These are phyloP conservation scores for Rhizophora apiculata DNA, from an alignment of 345 rosid genomes.

Conservation along the genomic window DNA sequence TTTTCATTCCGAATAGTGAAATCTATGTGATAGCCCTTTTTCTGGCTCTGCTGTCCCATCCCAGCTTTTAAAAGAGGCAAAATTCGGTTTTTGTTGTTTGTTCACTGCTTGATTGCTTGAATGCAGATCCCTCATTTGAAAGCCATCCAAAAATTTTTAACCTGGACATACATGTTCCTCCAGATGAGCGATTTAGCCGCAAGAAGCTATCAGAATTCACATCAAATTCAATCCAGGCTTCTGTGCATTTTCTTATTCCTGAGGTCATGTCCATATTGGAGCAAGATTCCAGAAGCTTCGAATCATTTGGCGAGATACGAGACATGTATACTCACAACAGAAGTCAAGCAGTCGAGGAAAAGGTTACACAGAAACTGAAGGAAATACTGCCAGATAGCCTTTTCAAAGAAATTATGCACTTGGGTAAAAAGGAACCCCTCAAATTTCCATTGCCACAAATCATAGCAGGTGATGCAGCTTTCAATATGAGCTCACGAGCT, in stretches of 20 bases:
- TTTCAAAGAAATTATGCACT: conserved; percentile 19
- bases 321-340: conserved; percentile 37
- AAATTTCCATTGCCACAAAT: conserved; percentile 52
- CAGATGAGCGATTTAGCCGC: conserved; percentile 56
- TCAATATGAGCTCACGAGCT: background rate
- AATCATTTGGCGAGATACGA: conserved; percentile 49
- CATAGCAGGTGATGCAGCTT: conserved; percentile 38
- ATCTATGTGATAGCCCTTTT: background rate
- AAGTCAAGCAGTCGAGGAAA: conserved; percentile 19
- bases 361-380: conserved; percentile 28
- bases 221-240: conserved; percentile 37
- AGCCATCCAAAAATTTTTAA: conserved; percentile 29
- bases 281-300: conserved; percentile 33
- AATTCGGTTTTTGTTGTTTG: background rate
- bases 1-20: background rate
- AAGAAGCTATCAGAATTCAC: conserved; percentile 44
- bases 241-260: conserved; percentile 34
- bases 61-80: background rate
- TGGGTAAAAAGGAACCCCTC: conserved; percentile 20
- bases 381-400: conserved; percentile 32
- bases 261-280: conserved; percentile 35
- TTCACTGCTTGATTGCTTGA: background rate
- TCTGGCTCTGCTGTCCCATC: background rate
- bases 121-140: conserved; percentile 29
- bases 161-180: conserved; percentile 51